Percentiles rank a stretch among this genome's conserved stretches.
These are phyloP conservation scores for Apiotrichum mycotoxinovorans DNA, from an alignment of 1,284 basidiomycete genomes.

Conservation along the genomic window DNA sequence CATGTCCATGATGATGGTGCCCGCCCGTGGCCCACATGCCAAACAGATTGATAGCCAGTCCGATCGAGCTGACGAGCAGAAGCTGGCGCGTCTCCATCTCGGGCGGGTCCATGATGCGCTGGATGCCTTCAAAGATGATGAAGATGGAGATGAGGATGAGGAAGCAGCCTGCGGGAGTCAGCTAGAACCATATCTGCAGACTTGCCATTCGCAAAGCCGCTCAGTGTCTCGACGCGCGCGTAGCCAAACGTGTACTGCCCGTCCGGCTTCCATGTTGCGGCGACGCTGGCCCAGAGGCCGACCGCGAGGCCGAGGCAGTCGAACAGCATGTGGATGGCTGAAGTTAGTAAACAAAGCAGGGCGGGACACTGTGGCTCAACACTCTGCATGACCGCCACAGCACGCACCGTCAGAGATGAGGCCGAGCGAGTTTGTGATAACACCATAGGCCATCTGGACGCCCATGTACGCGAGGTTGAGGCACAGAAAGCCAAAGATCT, in stretches of 20 bases:
- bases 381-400: too few species aligned
- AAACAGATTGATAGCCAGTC: constrained; percentile 90
- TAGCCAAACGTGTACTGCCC: constrained; percentile 95
- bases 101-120: constrained; percentile 89
- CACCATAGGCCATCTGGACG: constrained; percentile 89
- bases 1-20: constrained; percentile 71
- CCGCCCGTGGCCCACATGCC: constrained; percentile 99
- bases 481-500: constrained; percentile 95
- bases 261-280: constrained; percentile 96
- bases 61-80: constrained; percentile 80
- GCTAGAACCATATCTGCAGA: background rate
- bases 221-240: constrained; percentile 96
- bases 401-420: constrained; percentile 89
- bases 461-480: constrained; percentile 96
- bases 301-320: constrained; percentile 97
- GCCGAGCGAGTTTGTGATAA: constrained; percentile 96
- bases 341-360: background rate
- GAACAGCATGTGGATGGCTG: constrained; percentile 99
- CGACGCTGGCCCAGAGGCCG: constrained; percentile 92
- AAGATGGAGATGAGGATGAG: constrained; percentile 94
- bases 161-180: constrained; percentile 57
- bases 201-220: constrained; percentile 93
- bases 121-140: constrained; percentile 96
- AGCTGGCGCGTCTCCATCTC: constrained; percentile 97
- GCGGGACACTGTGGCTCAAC: too few species aligned